Percentiles rank a stretch among this genome's conserved stretches.
Evolutionary conservation across 345 rosid genomes (phyloP).

Genomic region (Ceriops zippeliana): DNA sequence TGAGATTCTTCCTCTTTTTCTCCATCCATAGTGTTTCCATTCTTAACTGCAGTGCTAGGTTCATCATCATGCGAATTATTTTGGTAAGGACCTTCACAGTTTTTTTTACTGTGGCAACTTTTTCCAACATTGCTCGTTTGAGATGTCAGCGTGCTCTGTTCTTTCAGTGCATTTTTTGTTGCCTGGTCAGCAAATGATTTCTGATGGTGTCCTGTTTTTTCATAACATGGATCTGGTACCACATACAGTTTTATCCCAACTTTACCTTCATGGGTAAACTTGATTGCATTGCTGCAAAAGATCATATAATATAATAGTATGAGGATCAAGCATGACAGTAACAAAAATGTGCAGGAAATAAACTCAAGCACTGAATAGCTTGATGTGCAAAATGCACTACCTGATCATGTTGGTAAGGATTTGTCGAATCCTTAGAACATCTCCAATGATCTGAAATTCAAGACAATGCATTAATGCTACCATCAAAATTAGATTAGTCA

Average conservation of each 20-base stretch:
- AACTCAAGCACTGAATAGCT: not conserved
- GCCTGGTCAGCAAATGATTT: conserved; percentile 28
- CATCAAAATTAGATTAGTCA: not conserved
- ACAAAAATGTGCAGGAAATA: not conserved
- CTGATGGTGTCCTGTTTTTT: conserved; percentile 35
- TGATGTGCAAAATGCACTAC: conserved; percentile 30
- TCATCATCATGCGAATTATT: conserved; percentile 23
- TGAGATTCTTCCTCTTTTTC: conserved; percentile 35
- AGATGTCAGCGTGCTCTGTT: conserved; percentile 25
- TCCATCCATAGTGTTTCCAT: conserved; percentile 27
- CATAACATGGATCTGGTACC: conserved; percentile 59
- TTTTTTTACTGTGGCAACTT: conserved; percentile 16
- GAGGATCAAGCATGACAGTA: not conserved
- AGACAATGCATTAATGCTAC: not conserved
- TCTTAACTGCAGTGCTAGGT: conserved; percentile 23
- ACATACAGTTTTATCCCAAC: conserved; percentile 76
- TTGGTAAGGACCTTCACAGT: conserved; percentile 15
- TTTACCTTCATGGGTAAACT: conserved; percentile 91
- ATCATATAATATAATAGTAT: not conserved
- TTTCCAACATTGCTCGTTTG: conserved; percentile 27
- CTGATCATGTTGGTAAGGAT: conserved; percentile 94
- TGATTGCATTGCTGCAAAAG: conserved; percentile 76
- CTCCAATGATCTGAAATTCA: conserved; percentile 71
- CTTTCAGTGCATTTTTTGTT: conserved; percentile 22
- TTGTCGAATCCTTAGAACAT: conserved; percentile 91